A percentile compares a stretch with the other conserved stretches of the same genome.
phyloP scores from a whole-genome alignment of 768 basidiomycete species.

The Termitomyces sp. region DNA sequence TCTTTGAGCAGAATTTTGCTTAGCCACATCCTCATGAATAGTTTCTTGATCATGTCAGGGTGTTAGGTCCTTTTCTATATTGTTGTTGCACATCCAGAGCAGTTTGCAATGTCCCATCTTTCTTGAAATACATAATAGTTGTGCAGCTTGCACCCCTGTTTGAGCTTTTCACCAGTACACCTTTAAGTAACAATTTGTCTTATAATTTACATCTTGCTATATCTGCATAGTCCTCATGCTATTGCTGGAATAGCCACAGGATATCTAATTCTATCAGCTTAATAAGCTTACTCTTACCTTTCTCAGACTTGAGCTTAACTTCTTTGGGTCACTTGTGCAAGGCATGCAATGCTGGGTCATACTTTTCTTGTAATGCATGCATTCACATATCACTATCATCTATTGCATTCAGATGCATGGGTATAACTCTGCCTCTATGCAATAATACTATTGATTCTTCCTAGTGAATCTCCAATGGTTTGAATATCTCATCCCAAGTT shows the following conservation, averaged over 20 bases:
- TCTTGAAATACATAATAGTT: conserved; percentile 32
- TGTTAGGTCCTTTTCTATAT: conserved; percentile 36
- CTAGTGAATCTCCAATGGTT: too few relatives aligned
- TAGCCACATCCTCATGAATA: conserved; percentile 29
- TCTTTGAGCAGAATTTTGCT: conserved; percentile 32
- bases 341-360: too few relatives aligned
- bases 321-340: too few relatives aligned
- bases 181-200: conserved; percentile 27
- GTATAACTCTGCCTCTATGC: too few relatives aligned
- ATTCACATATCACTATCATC: too few relatives aligned
- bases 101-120: conserved; percentile 24
- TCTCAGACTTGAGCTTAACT: too few relatives aligned
- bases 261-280: background rate
- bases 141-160: conserved; percentile 24
- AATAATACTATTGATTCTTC: too few relatives aligned
- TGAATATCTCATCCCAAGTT: too few relatives aligned
- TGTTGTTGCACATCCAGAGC: conserved; percentile 37
- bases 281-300: too few relatives aligned
- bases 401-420: too few relatives aligned
- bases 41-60: conserved; percentile 39
- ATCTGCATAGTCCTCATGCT: conserved; percentile 20
- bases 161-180: conserved; percentile 33
- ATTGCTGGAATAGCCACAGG: conserved; percentile 16
- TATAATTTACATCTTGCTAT: conserved; percentile 36
- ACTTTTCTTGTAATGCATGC: too few relatives aligned